phyloP scores from a whole-genome alignment of 1,139 yeast genomes.

The Yamadazyma blattariae region DNA sequence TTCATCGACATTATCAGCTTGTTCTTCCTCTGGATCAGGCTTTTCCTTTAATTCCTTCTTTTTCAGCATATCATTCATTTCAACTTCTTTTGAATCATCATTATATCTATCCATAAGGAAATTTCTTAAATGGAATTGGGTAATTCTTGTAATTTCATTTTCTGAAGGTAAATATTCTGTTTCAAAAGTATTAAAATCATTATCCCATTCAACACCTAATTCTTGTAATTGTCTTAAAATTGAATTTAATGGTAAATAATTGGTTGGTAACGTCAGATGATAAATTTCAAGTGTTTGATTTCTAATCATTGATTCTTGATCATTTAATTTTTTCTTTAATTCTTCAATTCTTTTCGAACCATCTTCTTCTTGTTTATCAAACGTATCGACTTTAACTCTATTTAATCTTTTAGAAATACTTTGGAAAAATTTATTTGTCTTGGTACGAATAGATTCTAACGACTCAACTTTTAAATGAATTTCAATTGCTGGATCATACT shows the following conservation, averaged over 20 bases:
- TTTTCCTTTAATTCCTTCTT: slow-evolving; percentile 1
- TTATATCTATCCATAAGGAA: slow-evolving; percentile 57
- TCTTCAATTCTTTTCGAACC: slow-evolving; percentile 61
- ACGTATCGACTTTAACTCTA: slow-evolving; percentile 79
- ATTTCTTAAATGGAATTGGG: slow-evolving; percentile 82
- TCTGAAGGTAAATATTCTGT: slow-evolving; percentile 81
- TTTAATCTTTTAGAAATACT: slow-evolving; percentile 71
- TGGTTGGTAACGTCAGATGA: slow-evolving; percentile 55
- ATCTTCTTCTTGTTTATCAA: slow-evolving; percentile 68
- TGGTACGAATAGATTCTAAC: slow-evolving; percentile 50
- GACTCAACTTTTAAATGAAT: slow-evolving; percentile 67
- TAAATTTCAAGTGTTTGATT: slow-evolving; percentile 53
- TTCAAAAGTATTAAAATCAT: slow-evolving; percentile 81
- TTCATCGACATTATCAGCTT: too few species aligned
- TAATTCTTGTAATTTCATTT: slow-evolving; percentile 86
- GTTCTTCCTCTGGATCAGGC: neutral
- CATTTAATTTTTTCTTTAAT: slow-evolving; percentile 50
- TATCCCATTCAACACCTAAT: slow-evolving; percentile 84
- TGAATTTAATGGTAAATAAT: slow-evolving; percentile 67
- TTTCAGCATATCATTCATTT: slow-evolving; percentile 10
- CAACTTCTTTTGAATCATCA: slow-evolving; percentile 14
- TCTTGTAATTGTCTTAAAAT: slow-evolving; percentile 74
- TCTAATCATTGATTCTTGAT: slow-evolving; percentile 49
- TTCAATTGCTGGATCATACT: slow-evolving; percentile 73
- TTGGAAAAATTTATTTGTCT: slow-evolving; percentile 61